Evolutionary conservation across 108 stramenopile genomes (phyloP).

Genomic region (Fragilaria radians): DNA sequence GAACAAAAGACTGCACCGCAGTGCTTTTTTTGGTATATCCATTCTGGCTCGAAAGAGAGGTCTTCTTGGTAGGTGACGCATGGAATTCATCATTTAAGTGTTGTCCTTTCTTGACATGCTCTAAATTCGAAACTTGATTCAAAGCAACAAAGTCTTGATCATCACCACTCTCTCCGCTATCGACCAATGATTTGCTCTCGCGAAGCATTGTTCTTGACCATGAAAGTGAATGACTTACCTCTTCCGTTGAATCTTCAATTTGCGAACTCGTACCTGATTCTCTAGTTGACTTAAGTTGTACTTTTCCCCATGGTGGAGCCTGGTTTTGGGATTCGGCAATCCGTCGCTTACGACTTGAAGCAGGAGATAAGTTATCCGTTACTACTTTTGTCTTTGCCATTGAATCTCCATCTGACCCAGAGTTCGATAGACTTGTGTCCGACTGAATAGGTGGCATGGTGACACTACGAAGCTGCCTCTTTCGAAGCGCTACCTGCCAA

Average conservation of each 20-base stretch:
- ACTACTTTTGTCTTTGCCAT: too few relatives aligned
- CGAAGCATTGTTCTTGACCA: neutral
- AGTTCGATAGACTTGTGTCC: too few relatives aligned
- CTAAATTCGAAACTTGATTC: too few relatives aligned
- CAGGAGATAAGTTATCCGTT: neutral
- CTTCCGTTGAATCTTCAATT: neutral
- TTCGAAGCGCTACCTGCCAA: neutral
- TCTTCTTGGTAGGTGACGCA: too few relatives aligned
- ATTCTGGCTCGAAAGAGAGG: too few relatives aligned
- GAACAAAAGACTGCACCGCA: neutral
- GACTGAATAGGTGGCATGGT: too few relatives aligned
- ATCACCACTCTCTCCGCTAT: neutral
- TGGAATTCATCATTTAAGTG: too few relatives aligned
- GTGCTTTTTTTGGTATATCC: neutral
- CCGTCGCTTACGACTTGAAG: neutral
- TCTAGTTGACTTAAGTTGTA: neutral
- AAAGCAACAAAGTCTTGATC: neutral
- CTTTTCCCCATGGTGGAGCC: neutral
- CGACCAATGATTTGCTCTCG: neutral
- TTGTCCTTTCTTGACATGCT: too few relatives aligned
- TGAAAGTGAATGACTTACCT: neutral
- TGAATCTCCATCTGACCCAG: too few relatives aligned
- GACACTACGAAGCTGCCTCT: slow-evolving; percentile 1
- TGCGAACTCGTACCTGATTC: neutral
- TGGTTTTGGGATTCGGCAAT: neutral